phyloP scores from a whole-genome alignment of 108 stramenopile species.

The Cyclotella sp. region DNA sequence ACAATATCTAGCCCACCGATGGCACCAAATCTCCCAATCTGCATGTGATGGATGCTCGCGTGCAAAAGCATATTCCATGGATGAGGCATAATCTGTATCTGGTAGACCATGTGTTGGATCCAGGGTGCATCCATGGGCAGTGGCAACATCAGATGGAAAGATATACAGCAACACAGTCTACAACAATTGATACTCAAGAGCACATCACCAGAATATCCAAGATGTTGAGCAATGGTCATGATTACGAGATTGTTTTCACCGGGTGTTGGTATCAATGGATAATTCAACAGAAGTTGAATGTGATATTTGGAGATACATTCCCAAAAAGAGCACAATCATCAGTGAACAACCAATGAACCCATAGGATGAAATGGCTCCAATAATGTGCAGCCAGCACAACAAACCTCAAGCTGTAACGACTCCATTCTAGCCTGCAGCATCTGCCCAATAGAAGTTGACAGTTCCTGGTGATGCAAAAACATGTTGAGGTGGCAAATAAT shows the following conservation, averaged over 20 bases:
- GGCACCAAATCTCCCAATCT: background rate
- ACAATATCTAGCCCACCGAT: background rate
- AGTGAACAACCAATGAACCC: background rate
- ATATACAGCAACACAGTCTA: background rate
- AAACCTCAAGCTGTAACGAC: background rate
- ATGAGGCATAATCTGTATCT: background rate
- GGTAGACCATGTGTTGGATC: background rate
- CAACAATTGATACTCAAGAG: background rate
- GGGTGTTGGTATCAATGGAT: background rate
- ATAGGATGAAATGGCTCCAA: background rate
- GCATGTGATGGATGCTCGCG: background rate
- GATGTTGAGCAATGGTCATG: background rate
- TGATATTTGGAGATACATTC: background rate
- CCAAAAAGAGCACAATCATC: background rate
- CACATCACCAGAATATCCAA: background rate
- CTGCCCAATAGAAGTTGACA: background rate
- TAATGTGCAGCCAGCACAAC: background rate
- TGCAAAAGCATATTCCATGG: background rate
- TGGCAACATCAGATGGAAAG: background rate
- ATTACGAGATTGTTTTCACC: background rate
- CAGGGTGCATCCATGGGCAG: background rate
- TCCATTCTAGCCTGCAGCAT: background rate
- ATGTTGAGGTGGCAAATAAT: background rate
- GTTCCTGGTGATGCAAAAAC: background rate
- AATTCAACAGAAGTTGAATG: background rate